These are phyloP conservation scores for Striga asiatica DNA, from an alignment of 257 asterid genomes.

Conservation along the genomic window DNA sequence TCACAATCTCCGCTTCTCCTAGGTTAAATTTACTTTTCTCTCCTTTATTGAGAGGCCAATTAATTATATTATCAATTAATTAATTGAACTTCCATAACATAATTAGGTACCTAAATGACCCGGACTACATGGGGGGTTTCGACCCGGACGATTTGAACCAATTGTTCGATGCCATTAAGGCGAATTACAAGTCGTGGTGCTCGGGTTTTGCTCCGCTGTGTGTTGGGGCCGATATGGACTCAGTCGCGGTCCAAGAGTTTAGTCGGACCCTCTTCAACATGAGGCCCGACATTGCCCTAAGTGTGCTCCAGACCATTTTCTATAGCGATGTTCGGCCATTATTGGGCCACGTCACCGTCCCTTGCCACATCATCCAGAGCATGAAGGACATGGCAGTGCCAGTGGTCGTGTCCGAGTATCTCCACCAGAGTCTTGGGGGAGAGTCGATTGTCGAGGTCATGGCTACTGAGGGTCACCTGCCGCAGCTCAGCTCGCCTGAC, in stretches of 20 bases:
- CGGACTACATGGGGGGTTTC: background rate
- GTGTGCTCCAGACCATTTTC: background rate
- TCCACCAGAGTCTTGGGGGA: background rate
- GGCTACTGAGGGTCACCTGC: background rate
- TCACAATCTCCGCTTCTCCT: slow-evolving; percentile 44
- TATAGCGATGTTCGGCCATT: background rate
- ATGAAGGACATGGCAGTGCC: background rate
- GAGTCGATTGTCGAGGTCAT: background rate
- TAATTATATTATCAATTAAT: background rate
- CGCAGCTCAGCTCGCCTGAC: background rate
- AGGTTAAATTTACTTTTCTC: slow-evolving; percentile 16
- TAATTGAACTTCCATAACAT: too few relatives aligned
- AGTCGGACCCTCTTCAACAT: slow-evolving; percentile 78
- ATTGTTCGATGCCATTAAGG: background rate
- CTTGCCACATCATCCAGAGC: slow-evolving; percentile 3
- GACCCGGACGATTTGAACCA: background rate
- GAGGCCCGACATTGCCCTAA: slow-evolving; percentile 13
- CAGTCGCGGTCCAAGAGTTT: slow-evolving; percentile 59
- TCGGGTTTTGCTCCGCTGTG: background rate
- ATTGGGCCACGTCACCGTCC: background rate
- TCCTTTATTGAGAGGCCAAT: background rate
- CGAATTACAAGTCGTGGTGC: background rate
- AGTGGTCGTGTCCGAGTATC: background rate
- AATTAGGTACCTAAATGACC: background rate
- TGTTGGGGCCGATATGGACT: background rate